A percentile compares a stretch with the other conserved stretches of the same genome.
phyloP scores from a whole-genome alignment of 2,329 filamentous ascomycete species.

The Calcarisporium arbuscula region DNA sequence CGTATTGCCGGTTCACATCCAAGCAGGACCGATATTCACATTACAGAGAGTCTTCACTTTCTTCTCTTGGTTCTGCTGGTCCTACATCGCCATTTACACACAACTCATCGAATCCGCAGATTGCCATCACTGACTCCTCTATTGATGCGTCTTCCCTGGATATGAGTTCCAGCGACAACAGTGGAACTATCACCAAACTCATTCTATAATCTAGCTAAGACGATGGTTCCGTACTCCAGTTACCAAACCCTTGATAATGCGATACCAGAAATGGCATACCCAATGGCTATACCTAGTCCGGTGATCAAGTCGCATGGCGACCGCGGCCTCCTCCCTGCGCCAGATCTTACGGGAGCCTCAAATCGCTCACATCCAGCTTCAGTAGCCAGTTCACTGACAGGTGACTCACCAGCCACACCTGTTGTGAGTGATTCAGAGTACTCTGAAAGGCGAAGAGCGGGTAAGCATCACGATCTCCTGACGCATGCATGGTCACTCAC shows the following conservation, averaged over 20 bases:
- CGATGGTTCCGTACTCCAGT: conserved; percentile 35
- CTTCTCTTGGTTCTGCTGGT: conserved; percentile 54
- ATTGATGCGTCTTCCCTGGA: conserved; percentile 32
- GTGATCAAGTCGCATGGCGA: conserved; percentile 30
- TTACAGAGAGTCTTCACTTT: conserved; percentile 55
- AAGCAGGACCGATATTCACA: conserved; percentile 38
- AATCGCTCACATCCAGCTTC: conserved; percentile 45
- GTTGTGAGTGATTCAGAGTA: conserved; percentile 43
- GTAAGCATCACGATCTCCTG: conserved; percentile 32
- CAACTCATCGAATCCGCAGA: conserved; percentile 51
- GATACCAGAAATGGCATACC: conserved; percentile 33
- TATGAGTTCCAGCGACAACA: conserved; percentile 16
- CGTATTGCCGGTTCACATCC: conserved; percentile 29
- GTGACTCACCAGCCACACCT: conserved; percentile 56
- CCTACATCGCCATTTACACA: conserved; percentile 52
- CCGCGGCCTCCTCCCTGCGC: conserved; percentile 36
- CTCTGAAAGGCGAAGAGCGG: conserved; percentile 44
- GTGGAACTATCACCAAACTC: conserved; percentile 42
- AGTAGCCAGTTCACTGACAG: conserved; percentile 50
- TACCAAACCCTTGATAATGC: conserved; percentile 31
- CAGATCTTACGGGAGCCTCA: conserved; percentile 36
- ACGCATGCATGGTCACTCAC: conserved; percentile 36
- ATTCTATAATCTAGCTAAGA: conserved; percentile 37
- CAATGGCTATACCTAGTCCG: conserved; percentile 30
- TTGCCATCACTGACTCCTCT: conserved; percentile 44